Evolutionary conservation across 805 yeast genomes (phyloP).

Genomic region (Wickerhamiella musiphila): DNA sequence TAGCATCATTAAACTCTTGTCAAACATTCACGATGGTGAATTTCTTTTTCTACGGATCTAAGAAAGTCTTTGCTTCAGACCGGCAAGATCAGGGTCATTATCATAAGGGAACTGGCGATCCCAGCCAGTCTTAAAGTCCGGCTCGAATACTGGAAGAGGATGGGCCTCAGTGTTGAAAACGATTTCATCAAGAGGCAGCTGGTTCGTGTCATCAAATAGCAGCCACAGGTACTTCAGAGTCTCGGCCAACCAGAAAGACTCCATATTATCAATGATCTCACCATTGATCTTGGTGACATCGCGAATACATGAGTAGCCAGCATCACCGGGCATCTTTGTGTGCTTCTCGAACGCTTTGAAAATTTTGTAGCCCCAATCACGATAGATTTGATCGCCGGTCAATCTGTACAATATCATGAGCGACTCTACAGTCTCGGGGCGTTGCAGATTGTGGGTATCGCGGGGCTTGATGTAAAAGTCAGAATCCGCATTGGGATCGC

Average conservation of each 20-base stretch:
- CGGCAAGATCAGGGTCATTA: background rate
- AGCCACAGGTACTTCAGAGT: conserved; percentile 40
- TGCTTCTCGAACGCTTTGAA: conserved; percentile 23
- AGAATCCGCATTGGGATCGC: conserved; percentile 21
- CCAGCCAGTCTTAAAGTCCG: conserved; percentile 4
- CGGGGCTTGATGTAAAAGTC: conserved; percentile 29
- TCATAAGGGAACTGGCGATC: conserved; percentile 1
- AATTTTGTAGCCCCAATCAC: conserved; percentile 35
- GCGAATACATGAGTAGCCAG: conserved; percentile 25
- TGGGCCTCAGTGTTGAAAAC: conserved; percentile 50
- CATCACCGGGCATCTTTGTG: conserved; percentile 10
- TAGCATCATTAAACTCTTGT: no score
- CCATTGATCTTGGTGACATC: conserved; percentile 24
- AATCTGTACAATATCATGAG: conserved; percentile 40
- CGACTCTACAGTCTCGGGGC: conserved; percentile 48
- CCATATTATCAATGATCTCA: conserved; percentile 24
- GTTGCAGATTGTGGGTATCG: conserved; percentile 72
- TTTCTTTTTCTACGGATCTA: no score
- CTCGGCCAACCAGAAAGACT: conserved; percentile 41
- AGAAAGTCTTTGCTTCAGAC: no score
- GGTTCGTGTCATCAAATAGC: conserved; percentile 27
- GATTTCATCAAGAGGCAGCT: conserved; percentile 33
- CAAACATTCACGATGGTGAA: no score
- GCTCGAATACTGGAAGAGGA: conserved; percentile 24
- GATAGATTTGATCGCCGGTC: conserved; percentile 43